phyloP scores from a whole-genome alignment of 768 basidiomycete species.

The Fomitopsis serialis region DNA sequence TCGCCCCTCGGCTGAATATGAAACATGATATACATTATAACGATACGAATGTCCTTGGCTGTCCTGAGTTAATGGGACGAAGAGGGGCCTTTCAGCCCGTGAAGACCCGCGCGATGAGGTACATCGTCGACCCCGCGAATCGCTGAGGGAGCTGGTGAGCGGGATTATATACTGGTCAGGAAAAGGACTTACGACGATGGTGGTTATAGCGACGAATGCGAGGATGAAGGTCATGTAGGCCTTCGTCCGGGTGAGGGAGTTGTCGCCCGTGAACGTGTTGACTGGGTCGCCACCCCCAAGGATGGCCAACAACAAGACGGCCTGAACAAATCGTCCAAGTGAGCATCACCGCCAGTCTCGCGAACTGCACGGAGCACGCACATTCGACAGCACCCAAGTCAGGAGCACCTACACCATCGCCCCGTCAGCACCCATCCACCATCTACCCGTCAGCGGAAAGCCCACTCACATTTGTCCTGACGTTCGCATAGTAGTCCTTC shows the following conservation, averaged over 20 bases:
- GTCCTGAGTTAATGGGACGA: not conserved
- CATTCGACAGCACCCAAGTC: slow-evolving; percentile 82
- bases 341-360: not conserved
- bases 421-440: not conserved
- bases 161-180: not conserved
- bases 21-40: slow-evolving; percentile 4
- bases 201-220: slow-evolving; percentile 75
- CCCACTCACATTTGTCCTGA: slow-evolving; percentile 67
- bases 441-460: not conserved
- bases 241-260: slow-evolving; percentile 53
- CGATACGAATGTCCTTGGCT: slow-evolving; percentile 5
- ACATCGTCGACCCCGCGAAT: slow-evolving; percentile 54
- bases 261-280: slow-evolving; percentile 51
- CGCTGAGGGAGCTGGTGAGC: slow-evolving; percentile 31
- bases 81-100: slow-evolving; percentile 36
- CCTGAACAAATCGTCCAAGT: slow-evolving; percentile 32
- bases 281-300: slow-evolving; percentile 54
- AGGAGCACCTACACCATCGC: slow-evolving; percentile 49
- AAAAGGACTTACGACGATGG: slow-evolving; percentile 42
- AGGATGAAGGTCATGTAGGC: slow-evolving; percentile 78
- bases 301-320: slow-evolving; percentile 63
- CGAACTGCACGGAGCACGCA: slow-evolving; percentile 25
- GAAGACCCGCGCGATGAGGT: slow-evolving; percentile 44
- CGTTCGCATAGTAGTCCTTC: slow-evolving; percentile 84
- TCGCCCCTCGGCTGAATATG: not conserved